Conservation (phyloP, 208 protist genomes). For the Phytomonas francai region DNA sequence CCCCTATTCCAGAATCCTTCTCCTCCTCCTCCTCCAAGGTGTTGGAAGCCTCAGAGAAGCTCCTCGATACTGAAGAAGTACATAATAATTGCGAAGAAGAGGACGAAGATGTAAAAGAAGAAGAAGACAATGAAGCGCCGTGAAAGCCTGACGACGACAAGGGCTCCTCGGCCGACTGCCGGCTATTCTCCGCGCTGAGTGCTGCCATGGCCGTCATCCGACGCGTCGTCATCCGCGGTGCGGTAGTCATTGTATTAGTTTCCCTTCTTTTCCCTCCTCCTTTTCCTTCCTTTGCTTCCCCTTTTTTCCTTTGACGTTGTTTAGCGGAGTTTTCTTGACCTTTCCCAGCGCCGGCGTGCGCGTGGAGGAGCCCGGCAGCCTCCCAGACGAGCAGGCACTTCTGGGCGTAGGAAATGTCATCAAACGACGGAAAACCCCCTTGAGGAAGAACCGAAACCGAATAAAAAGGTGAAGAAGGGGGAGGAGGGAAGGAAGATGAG, state of each 20-base stretch:
- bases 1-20: no score
- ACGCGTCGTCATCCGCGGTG: slow-evolving; percentile 1
- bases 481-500: no score
- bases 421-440: slow-evolving; percentile 13
- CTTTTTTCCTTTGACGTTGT: not conserved
- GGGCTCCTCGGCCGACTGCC: not conserved
- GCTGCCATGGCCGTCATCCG: not conserved
- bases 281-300: not conserved
- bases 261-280: not conserved
- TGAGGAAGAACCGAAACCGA: no score
- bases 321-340: not conserved
- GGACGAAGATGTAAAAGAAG: no score
- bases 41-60: no score
- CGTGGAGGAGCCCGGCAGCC: slow-evolving; percentile 31
- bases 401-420: slow-evolving; percentile 50
- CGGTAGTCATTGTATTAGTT: no score
- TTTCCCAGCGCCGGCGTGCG: slow-evolving; percentile 10
- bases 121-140: no score
- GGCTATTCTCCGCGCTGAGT: not conserved
- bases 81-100: no score
- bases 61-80: no score
- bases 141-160: not conserved
- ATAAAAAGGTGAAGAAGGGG: no score
- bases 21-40: no score
- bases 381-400: slow-evolving; percentile 74